Evolutionary conservation across 2,329 filamentous ascomycete species (phyloP).

Genomic region (Colletotrichum tabaci): DNA sequence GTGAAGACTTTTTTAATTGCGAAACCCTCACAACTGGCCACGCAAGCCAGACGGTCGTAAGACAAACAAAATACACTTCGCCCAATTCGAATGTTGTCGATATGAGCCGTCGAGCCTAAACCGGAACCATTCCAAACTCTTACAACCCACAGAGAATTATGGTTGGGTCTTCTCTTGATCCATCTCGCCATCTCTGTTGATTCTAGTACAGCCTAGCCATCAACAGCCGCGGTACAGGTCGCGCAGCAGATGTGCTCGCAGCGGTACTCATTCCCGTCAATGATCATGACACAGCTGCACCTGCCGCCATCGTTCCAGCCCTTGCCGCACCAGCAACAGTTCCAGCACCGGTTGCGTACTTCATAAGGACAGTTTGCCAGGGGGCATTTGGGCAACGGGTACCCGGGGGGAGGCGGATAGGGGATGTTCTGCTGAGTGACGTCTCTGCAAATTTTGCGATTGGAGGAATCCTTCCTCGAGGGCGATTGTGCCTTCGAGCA

Average conservation of each 20-base stretch:
- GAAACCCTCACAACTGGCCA: too few relatives aligned
- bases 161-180: neutral
- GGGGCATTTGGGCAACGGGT: conserved; percentile 60
- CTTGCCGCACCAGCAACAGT: conserved; percentile 71
- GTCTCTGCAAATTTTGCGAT: conserved; percentile 59
- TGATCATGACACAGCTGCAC: conserved; percentile 68
- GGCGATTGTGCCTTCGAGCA: conserved; percentile 58
- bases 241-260: conserved; percentile 70
- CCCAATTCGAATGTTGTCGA: too few relatives aligned
- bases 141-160: too few relatives aligned
- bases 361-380: conserved; percentile 65
- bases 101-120: too few relatives aligned
- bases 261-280: conserved; percentile 62
- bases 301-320: conserved; percentile 65
- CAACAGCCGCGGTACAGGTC: conserved; percentile 61
- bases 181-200: too few relatives aligned
- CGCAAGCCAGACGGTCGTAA: too few relatives aligned
- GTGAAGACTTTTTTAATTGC: too few relatives aligned
- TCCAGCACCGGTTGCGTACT: conserved; percentile 64
- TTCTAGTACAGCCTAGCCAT: conserved; percentile 42
- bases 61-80: too few relatives aligned
- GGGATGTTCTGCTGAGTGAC: conserved; percentile 60
- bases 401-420: conserved; percentile 64
- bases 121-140: too few relatives aligned
- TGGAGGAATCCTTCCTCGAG: conserved; percentile 44